These are phyloP conservation scores for Candida buenavistaensis DNA, from an alignment of 1,139 yeast genomes.

Conservation along the genomic window DNA sequence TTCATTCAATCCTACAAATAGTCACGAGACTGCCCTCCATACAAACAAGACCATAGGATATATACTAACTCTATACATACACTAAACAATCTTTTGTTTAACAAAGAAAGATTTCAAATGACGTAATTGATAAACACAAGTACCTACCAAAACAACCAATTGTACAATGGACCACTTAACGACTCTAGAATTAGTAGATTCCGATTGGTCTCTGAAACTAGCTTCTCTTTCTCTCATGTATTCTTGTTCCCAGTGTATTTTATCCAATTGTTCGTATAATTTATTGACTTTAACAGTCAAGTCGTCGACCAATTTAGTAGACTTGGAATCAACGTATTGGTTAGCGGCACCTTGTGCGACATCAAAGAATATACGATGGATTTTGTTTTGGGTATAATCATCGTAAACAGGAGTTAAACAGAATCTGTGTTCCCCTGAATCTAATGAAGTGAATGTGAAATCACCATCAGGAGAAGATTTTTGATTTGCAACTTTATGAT, in stretches of 20 bases:
- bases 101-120: conserved; percentile 54
- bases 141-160: conserved; percentile 46
- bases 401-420: conserved; percentile 45
- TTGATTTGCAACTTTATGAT: conserved; percentile 44
- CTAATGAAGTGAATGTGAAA: conserved; percentile 44
- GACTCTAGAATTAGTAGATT: conserved; percentile 47
- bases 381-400: conserved; percentile 35
- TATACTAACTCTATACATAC: too few species aligned
- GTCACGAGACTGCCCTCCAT: background rate
- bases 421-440: conserved; percentile 50
- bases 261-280: conserved; percentile 44
- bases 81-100: conserved; percentile 49
- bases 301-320: conserved; percentile 43
- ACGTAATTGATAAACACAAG: conserved; percentile 50
- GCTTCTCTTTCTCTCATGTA: conserved; percentile 50
- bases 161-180: conserved; percentile 49
- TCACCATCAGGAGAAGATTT: conserved; percentile 41
- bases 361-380: conserved; percentile 47
- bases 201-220: conserved; percentile 47
- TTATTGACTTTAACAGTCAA: conserved; percentile 40
- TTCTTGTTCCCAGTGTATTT: conserved; percentile 49
- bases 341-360: conserved; percentile 49
- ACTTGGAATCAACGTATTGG: conserved; percentile 50
- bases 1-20: background rate
- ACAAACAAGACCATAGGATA: background rate